Evolutionary conservation across 2,329 filamentous ascomycete species (phyloP), one percentile per base, ranked within the genome.

Genomic region (Curvularia eragrostidis): DNA sequence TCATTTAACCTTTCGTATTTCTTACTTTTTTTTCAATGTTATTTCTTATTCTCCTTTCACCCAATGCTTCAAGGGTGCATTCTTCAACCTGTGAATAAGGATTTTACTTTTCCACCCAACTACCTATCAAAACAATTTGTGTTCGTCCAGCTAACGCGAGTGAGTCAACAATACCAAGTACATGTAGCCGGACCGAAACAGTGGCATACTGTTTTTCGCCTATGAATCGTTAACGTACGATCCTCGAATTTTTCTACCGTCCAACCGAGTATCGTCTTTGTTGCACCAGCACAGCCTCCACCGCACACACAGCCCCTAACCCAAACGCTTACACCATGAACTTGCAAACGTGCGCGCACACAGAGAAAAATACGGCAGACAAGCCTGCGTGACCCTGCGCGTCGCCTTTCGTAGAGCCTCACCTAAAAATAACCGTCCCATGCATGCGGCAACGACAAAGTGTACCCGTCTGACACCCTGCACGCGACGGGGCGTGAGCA

Each of bases 1-100:
- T 28, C 34, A 36, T 48, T 32, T 65, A 66, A 61, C 18, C 60
- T 62, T 61, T 39, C 61, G 57, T 65, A 26, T 65, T 52, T 48
- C 58, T 56, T 59, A 51, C 54, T 19, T 64, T 59, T 44, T 59
- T 59, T 49, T 63, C 58, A 66, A 65, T 68, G 42, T 28, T 54
- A 60, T 54, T 51, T 46, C 52, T 46, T 30, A 48, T 47, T 28
- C 30, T 28, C 23, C 5, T 26, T 8, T 43, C 8, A 21, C n/a
- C 24, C n/a, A 10, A 38, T 38, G 32, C 13, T 38, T 38, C 15
- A 6, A 23, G 21, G 15, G 7, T 3, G 8, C 7, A 13, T 32
- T 10, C 18, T 26, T 13, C 23, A 46, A 26, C 10, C 19, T 46
- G 26, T 46, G 43, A 26, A 10, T 6, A 18, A 19, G 26, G 23